Base-by-base conservation (phyloP, 495 filamentous ascomycete species). In the Glonium stellatum region DNA sequence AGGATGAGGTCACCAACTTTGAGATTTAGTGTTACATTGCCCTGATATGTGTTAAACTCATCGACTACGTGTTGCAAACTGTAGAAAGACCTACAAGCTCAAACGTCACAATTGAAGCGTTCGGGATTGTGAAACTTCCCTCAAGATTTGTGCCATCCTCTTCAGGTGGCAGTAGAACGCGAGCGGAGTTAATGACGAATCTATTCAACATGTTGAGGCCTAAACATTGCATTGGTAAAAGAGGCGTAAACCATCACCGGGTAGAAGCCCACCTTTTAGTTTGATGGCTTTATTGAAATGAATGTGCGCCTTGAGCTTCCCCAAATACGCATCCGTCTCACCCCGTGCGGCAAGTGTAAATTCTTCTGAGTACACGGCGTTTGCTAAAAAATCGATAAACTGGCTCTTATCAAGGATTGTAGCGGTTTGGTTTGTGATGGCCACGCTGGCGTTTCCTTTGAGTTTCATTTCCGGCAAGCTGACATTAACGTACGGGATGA, bases 41-140 rank as follows among this genome's bases (percentile, higher is more conserved):
- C 47, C 47, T 50, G 23, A 50, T n/a, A 39, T 50, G 2, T 18
- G 12, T 15, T 50, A 11, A 50, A 50, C 3, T 12, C 3, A 23
- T 23, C 11, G 18, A 23, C 21, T 3, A 50, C 18, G 3, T 8
- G 36, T 8, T 22, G 1, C 12, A 5, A 2, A 11, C 11, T 3
- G 23, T 15, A 50, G n/a, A n/a, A 74, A 76, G 19, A 79, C 78
- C 75, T n/a, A 77, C 78, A 60, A 80, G 62, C 0, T 72, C 75
- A 25, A 80, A 75, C 1, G 75, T 76, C 31, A 79, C 61, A 8
- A 76, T 69, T 21, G 74, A 77, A 41, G 72, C 71, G 58, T 80
- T 79, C 3, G 77, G 78, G 8, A 80, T 60, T 42, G 67, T 76
- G 4, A 76, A 55, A 54, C 70, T 25, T 21, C n/a, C 47, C 1